Base-by-base conservation (phyloP, 2,329 filamentous ascomycete genomes). In the Dothideomycetidae sp. region DNA sequence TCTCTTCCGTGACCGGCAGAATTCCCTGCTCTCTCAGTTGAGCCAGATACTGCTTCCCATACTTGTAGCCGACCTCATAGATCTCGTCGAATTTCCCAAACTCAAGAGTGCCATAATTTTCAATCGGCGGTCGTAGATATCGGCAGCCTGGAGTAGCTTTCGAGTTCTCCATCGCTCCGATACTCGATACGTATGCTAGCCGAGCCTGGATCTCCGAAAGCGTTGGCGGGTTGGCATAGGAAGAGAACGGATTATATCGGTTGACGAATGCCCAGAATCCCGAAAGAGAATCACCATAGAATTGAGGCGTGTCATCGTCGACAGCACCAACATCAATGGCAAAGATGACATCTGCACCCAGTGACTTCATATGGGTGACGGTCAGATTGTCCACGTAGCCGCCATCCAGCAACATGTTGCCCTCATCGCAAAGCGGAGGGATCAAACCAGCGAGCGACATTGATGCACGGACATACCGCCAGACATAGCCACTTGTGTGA, bases 51-150 rank as follows among this genome's bases (percentile, higher is more conserved):
- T 83, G 74, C 55, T 80, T 78, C 3, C 85, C 90, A 53, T 78
- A 98, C 38, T 72, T 69, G 59, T 93, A 93, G 1, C 90, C 92
- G 9, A 94, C 70, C 48, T 80, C 70, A 52, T 92, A 93, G 37
- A 98, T 88, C 66, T 98, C 92, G 51, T 96, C 88, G 57, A 98
- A 98, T 58, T 93, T 94, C 44, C 77, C 82, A 64, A 98, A 98
- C 41, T 98, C 90, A 18, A 98, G 64, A 1, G 90, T 98, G 3
- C 86, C 90, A 50, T 93, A 98, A 1, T 74, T 70, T 53, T 96
- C 90, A 44, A 98, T 81, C 0, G 90, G 90, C 3, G 92, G 92
- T 1, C 90, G 74, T 83, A 98, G 93, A 58, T 98, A 98, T 36
- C 93, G 68, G 57, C 88, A 96, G 0, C 90, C 90, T 0, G 84